Percentiles rank a stretch among this genome's conserved stretches.
Conservation (phyloP, 306 rosid species). For the Pterocarpus macrocarpus region DNA sequence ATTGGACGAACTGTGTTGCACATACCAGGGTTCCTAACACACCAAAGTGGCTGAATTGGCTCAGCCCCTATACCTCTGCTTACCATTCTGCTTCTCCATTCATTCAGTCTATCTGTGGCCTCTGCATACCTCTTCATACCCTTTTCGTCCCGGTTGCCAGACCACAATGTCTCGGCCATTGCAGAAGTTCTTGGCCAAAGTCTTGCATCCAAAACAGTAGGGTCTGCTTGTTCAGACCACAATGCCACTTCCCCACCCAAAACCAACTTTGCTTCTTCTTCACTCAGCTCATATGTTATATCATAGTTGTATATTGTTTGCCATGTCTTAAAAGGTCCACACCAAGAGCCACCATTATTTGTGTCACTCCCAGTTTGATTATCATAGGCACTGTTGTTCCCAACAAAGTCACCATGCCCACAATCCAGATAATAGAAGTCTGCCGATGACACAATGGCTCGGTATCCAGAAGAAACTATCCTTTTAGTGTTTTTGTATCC, state of each 20-base stretch:
- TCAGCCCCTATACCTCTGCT: conserved; percentile 83
- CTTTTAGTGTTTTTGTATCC: conserved; percentile 78
- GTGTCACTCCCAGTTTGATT: conserved; percentile 45
- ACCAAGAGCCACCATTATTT: conserved; percentile 84
- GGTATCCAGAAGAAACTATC: conserved; percentile 77
- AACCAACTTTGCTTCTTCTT: conserved; percentile 78
- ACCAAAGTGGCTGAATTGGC: conserved; percentile 96
- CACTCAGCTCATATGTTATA: conserved; percentile 67
- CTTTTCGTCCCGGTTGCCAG: conserved; percentile 73
- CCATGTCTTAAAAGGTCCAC: conserved; percentile 93
- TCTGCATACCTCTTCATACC: conserved; percentile 73
- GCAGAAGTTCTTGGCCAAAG: conserved; percentile 92
- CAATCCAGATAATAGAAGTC: conserved; percentile 88
- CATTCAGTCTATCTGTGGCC: conserved; percentile 83
- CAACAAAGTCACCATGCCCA: conserved; percentile 81
- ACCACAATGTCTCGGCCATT: conserved; percentile 85
- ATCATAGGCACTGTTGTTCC: conserved; percentile 68
- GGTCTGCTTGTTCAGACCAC: conserved; percentile 91
- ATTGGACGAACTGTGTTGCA: conserved; percentile 60
- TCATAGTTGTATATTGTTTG: conserved; percentile 81
- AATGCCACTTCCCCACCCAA: conserved; percentile 94
- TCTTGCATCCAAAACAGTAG: conserved; percentile 72
- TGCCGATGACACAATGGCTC: conserved; percentile 74
- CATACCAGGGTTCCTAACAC: conserved; percentile 86
- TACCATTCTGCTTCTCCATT: conserved; percentile 87